phyloP scores from a whole-genome alignment of 1,284 basidiomycete species.

The Malassezia psittaci region DNA sequence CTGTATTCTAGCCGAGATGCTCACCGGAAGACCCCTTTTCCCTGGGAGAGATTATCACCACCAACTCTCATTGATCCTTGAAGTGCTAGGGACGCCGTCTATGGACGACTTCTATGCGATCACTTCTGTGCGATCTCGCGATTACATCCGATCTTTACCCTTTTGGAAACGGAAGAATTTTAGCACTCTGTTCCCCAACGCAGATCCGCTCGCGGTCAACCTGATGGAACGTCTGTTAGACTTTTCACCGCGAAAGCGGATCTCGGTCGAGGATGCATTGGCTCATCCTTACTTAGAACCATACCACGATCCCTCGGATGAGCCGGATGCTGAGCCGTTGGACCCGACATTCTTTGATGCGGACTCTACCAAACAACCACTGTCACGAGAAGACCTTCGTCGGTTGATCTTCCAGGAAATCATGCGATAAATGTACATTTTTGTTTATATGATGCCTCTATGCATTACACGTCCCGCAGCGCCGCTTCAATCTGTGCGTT shows the following conservation, averaged over 20 bases:
- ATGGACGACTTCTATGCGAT: constrained; percentile 59
- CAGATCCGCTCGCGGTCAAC: constrained; percentile 58
- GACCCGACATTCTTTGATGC: constrained; percentile 45
- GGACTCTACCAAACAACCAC: constrained; percentile 49
- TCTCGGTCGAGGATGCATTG: constrained; percentile 46
- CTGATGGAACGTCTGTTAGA: constrained; percentile 79
- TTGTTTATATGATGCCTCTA: neutral
- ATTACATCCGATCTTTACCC: constrained; percentile 84
- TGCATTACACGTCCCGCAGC: constrained; percentile 12
- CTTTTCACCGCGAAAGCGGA: constrained; percentile 49
- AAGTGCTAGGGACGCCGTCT: constrained; percentile 55
- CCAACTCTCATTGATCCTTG: constrained; percentile 55
- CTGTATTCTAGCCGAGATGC: constrained; percentile 85
- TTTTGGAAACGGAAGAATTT: constrained; percentile 79
- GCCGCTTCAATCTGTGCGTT: constrained; percentile 35
- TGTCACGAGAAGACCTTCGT: constrained; percentile 49
- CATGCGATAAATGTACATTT: constrained; percentile 8
- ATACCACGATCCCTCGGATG: constrained; percentile 46
- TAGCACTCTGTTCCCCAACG: constrained; percentile 63
- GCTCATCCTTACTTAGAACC: constrained; percentile 43
- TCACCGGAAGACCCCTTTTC: constrained; percentile 77
- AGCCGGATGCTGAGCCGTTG: constrained; percentile 38
- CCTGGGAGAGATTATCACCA: constrained; percentile 57
- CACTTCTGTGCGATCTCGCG: constrained; percentile 69
- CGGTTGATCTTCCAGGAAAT: constrained; percentile 41